These are phyloP conservation scores for Cytospora piceicola DNA, from an alignment of 2,329 filamentous ascomycete species.

Conservation along the genomic window DNA sequence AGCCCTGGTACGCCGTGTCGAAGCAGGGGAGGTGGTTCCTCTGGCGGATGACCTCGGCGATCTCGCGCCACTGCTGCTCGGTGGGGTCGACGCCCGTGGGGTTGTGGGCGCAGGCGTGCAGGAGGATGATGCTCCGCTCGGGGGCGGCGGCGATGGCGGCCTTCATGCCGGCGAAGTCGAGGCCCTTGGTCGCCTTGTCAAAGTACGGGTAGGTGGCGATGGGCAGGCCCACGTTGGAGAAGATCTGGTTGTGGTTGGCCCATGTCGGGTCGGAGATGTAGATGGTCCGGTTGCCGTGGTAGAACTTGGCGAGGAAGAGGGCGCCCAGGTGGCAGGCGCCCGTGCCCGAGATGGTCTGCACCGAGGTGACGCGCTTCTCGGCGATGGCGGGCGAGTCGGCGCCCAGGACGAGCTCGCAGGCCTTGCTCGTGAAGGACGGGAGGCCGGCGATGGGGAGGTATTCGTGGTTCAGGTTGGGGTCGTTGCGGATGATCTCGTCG, in stretches of 20 bases:
- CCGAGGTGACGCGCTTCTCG: slow-evolving; percentile 78
- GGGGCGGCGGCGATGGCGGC: slow-evolving; percentile 70
- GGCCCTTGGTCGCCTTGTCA: slow-evolving; percentile 81
- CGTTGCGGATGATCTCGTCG: slow-evolving; percentile 83
- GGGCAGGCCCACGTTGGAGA: slow-evolving; percentile 81
- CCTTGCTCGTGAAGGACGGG: slow-evolving; percentile 81
- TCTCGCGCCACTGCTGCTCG: slow-evolving; percentile 89
- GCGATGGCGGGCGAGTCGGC: slow-evolving; percentile 76
- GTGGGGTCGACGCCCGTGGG: slow-evolving; percentile 96
- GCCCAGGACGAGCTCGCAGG: slow-evolving; percentile 88
- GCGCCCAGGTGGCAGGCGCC: slow-evolving; percentile 92
- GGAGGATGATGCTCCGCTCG: slow-evolving; percentile 80
- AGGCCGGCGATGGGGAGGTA: slow-evolving; percentile 96
- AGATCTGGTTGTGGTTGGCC: slow-evolving; percentile 99
- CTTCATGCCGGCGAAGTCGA: slow-evolving; percentile 92
- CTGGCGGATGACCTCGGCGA: slow-evolving; percentile 74
- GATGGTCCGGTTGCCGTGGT: slow-evolving; percentile 72
- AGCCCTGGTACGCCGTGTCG: slow-evolving; percentile 96
- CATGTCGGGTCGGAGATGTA: slow-evolving; percentile 96
- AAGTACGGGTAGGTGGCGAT: slow-evolving; percentile 93
- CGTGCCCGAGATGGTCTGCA: slow-evolving; percentile 97
- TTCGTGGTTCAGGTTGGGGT: slow-evolving; percentile 94
- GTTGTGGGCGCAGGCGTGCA: slow-evolving; percentile 97
- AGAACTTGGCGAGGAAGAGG: slow-evolving; percentile 94
- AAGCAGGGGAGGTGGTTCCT: slow-evolving; percentile 97